Evolutionary conservation across 148 eudicot species (phyloP).

Genomic region (Chenopodium quinoa): DNA sequence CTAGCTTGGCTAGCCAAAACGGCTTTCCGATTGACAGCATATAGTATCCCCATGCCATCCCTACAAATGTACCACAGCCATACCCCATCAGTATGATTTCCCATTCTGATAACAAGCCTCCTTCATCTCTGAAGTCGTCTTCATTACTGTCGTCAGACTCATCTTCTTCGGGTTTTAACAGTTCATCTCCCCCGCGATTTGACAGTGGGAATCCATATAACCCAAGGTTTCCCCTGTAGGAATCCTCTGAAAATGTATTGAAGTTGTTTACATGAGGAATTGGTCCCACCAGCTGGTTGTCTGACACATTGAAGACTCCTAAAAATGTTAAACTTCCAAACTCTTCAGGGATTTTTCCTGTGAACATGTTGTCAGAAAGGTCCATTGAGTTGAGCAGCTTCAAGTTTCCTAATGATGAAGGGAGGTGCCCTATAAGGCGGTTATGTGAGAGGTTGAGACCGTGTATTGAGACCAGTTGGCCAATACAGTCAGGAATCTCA

Average conservation of each 20-base stretch:
- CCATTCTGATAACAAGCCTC: conserved; percentile 14
- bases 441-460: conserved; percentile 42
- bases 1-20: not conserved
- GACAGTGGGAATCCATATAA: conserved; percentile 32
- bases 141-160: not conserved
- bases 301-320: conserved; percentile 17
- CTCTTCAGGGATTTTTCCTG: conserved; percentile 30
- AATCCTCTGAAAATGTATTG: conserved; percentile 17
- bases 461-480: conserved; percentile 19
- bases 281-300: conserved; percentile 19
- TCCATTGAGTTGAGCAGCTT: conserved; percentile 34
- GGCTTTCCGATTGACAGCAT: conserved; percentile 24
- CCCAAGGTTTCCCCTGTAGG: conserved; percentile 23
- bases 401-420: conserved; percentile 26
- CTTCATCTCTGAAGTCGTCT: not conserved
- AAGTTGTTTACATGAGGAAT: conserved; percentile 26
- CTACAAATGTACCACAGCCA: conserved; percentile 17
- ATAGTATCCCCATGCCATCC: conserved; percentile 22
- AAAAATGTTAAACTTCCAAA: conserved; percentile 27
- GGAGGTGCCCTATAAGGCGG: conserved; percentile 29
- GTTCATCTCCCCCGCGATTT: not conserved
- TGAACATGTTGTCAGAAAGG: conserved; percentile 30
- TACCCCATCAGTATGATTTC: conserved; percentile 17
- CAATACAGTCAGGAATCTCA: conserved; percentile 28
- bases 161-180: not conserved